phyloP scores from a whole-genome alignment of 805 yeast genomes.

The Candida easanensis region DNA sequence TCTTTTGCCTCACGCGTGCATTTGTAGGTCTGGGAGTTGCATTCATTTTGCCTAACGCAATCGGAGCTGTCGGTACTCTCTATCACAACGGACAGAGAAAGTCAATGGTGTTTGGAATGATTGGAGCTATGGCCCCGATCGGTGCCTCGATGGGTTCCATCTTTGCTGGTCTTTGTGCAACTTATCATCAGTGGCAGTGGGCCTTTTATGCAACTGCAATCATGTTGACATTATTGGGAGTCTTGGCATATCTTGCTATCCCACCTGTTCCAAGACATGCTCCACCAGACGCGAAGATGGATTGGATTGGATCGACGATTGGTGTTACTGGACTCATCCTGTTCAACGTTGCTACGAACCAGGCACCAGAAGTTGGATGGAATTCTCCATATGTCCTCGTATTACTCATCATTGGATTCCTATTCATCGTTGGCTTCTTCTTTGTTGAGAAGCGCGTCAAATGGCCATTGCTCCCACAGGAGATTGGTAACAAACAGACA shows the following conservation, averaged over 20 bases:
- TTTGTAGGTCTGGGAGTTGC: slow-evolving; percentile 65
- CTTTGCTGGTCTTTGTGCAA: slow-evolving; percentile 47
- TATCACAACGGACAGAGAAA: slow-evolving; percentile 46
- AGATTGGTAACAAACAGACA: slow-evolving; percentile 42
- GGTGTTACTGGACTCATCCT: slow-evolving; percentile 62
- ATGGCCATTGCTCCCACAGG: slow-evolving; percentile 55
- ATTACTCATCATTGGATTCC: slow-evolving; percentile 48
- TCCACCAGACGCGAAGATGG: slow-evolving; percentile 33
- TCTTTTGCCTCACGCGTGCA: slow-evolving; percentile 52
- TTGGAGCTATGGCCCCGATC: slow-evolving; percentile 60
- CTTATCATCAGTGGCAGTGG: slow-evolving; percentile 49
- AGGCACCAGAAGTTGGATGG: slow-evolving; percentile 77
- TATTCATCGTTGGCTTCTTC: slow-evolving; percentile 44
- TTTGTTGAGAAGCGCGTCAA: slow-evolving; percentile 42
- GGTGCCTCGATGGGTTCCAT: slow-evolving; percentile 56
- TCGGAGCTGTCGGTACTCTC: slow-evolving; percentile 51
- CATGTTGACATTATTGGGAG: slow-evolving; percentile 29
- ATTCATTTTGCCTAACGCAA: slow-evolving; percentile 53
- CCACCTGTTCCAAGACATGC: slow-evolving; percentile 30
- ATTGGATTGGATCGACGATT: slow-evolving; percentile 50
- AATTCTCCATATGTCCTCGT: slow-evolving; percentile 52
- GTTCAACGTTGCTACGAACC: slow-evolving; percentile 70
- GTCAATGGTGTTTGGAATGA: slow-evolving; percentile 48
- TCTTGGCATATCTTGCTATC: slow-evolving; percentile 30
- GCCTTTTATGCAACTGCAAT: slow-evolving; percentile 42